These are phyloP conservation scores for Xylariaceae sp. DNA, from an alignment of 2,329 filamentous ascomycete genomes.

Conservation along the genomic window DNA sequence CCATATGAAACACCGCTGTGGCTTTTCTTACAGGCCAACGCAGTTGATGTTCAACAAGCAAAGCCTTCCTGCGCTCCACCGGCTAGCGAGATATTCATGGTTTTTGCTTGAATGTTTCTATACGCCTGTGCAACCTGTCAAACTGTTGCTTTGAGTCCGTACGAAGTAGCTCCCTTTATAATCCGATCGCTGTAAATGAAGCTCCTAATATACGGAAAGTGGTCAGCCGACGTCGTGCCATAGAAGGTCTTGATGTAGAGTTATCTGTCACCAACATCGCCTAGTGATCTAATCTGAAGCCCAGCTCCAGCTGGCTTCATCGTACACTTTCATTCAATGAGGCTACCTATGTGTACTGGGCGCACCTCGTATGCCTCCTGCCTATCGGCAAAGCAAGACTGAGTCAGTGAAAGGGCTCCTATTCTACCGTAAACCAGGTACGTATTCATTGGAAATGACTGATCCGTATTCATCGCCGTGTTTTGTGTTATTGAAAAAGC, in stretches of 20 bases:
- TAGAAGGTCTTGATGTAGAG: conserved; percentile 51
- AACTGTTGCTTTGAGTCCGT: conserved; percentile 49
- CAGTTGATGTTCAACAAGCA: conserved; percentile 13
- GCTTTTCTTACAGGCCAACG: background rate
- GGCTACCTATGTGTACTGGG: conserved; percentile 37
- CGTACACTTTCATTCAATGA: too few species aligned
- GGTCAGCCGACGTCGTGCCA: conserved; percentile 45
- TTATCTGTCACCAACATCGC: conserved; percentile 46
- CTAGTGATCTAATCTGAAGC: too few species aligned
- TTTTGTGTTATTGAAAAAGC: conserved; percentile 52
- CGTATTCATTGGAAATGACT: conserved; percentile 19
- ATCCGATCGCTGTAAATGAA: conserved; percentile 43
- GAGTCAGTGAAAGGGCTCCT: conserved; percentile 57
- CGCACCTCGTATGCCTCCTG: conserved; percentile 33
- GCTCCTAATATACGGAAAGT: conserved; percentile 39
- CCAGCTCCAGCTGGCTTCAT: too few species aligned
- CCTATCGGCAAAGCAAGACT: conserved; percentile 52
- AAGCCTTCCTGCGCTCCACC: conserved; percentile 10
- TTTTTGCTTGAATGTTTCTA: conserved; percentile 11
- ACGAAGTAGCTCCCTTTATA: conserved; percentile 46
- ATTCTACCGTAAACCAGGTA: background rate
- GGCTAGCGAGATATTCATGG: conserved; percentile 9
- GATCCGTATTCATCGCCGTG: conserved; percentile 47
- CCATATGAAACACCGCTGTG: too few species aligned
- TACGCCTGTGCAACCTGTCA: conserved; percentile 11